Base-by-base conservation (phyloP, 495 filamentous ascomycete genomes). In the Penicillium egyptiacum region DNA sequence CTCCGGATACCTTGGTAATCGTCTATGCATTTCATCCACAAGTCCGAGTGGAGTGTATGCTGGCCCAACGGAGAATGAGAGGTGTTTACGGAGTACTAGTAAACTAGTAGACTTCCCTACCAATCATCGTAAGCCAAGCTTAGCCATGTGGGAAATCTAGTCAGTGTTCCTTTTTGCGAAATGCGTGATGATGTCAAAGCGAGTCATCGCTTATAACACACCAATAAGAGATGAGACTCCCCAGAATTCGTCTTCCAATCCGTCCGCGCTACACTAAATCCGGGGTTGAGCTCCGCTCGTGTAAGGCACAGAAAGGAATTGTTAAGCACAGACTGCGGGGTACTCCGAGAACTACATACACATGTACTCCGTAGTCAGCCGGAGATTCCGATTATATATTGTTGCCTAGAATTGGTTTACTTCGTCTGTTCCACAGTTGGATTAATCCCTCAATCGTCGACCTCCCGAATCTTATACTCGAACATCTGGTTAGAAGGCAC, bases 401-500 rank as follows among this genome's bases (percentile, higher is more conserved):
- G n/a, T 17, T 39, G 35, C 35, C 35, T 39, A 39, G 35, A 28
- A 22, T 25, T 17, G 45, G 26, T 22, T 3, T 40, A 25, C 16
- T 10, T 57, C 55, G 8, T 43, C 6, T 14, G 6, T 20, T 43
- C 14, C 11, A 23, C 41, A 16, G 19, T 17, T 12, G 17, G 3
- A 42, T 22, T 6, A 20, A 11, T n/a, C 23, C 23, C 7, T 46
- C 22, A 17, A 1, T 2, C 7, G 23, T 57, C 43, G n/a, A 66
- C 60, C 39, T 66, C 64, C 0, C 64, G 64, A 22, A 66, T 57
- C 20, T 46, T 42, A 53, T 59, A 71, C 14, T 72, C 67, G 50
- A 92, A 79, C 81, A 92, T 84, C 63, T 66, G 71, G 67, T 94
- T 93, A 49, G 83, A 86, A 26, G 69, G 66, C 25, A 83, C 75